These are phyloP conservation scores for Terana coerulea DNA, from an alignment of 768 basidiomycete species.

Conservation along the genomic window DNA sequence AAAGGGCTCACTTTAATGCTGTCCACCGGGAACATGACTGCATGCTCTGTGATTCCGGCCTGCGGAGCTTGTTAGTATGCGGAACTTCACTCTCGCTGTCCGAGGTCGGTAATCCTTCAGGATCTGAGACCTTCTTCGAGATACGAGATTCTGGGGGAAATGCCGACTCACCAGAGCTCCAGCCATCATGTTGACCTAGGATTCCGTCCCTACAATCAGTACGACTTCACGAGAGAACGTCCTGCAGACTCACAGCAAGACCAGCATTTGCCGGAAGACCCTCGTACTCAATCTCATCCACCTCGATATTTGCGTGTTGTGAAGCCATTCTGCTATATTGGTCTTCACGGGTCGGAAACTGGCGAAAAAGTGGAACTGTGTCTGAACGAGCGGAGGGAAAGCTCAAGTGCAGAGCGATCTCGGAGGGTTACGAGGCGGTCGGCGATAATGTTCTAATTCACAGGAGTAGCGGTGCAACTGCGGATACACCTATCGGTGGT, in stretches of 20 bases:
- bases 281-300: constrained; percentile 63
- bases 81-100: not conserved
- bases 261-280: constrained; percentile 72
- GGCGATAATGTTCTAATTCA: too few species aligned
- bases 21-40: constrained; percentile 98
- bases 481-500: too few species aligned
- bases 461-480: too few species aligned
- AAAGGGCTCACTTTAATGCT: constrained; percentile 82
- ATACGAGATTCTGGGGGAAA: constrained; percentile 1
- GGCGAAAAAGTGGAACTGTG: too few species aligned
- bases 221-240: not conserved
- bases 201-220: not conserved
- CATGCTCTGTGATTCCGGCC: constrained; percentile 99
- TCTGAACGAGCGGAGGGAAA: too few species aligned
- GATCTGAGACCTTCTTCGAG: not conserved
- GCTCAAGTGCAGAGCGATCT: too few species aligned
- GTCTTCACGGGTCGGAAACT: too few species aligned
- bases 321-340: too few species aligned
- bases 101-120: not conserved
- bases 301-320: too few species aligned
- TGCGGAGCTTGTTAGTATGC: constrained; percentile 27
- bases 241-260: constrained; percentile 51
- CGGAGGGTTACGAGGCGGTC: too few species aligned
- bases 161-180: constrained; percentile 79
- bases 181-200: constrained; percentile 96